These are phyloP conservation scores for Neobulgaria alba DNA, from an alignment of 2,329 filamentous ascomycete species.

Conservation along the genomic window DNA sequence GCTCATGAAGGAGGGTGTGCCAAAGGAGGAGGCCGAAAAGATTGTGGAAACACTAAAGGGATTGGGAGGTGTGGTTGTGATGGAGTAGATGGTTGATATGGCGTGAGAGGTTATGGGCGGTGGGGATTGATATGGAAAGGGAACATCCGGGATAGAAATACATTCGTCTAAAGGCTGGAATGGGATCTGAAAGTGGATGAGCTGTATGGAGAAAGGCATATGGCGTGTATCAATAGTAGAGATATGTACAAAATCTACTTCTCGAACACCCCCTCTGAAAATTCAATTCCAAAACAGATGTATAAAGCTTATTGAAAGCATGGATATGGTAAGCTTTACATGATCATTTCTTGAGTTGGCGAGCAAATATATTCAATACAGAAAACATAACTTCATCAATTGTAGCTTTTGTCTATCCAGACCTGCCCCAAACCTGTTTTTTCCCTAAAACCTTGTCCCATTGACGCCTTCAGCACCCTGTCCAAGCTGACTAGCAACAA, in stretches of 20 bases:
- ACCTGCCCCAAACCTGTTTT: background rate
- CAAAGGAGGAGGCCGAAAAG: constrained; percentile 99
- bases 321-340: no score
- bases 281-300: no score
- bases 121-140: background rate
- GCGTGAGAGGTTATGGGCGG: no score
- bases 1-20: constrained; percentile 96
- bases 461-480: constrained; percentile 39
- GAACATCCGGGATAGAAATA: background rate
- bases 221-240: constrained; percentile 27
- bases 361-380: no score
- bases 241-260: constrained; percentile 29
- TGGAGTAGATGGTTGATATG: constrained; percentile 60
- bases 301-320: no score
- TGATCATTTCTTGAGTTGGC: no score
- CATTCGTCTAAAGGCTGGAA: background rate
- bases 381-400: no score
- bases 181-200: constrained; percentile 11
- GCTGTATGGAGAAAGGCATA: constrained; percentile 14
- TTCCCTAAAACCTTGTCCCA: constrained; percentile 33
- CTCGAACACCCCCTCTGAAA: no score
- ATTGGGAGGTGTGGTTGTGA: constrained; percentile 76
- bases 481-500: constrained; percentile 59
- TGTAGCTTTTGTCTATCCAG: background rate
- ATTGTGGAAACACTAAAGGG: constrained; percentile 92